Evolutionary conservation across 1,284 basidiomycete genomes (phyloP).

Genomic region (Meira miltonrushii): DNA sequence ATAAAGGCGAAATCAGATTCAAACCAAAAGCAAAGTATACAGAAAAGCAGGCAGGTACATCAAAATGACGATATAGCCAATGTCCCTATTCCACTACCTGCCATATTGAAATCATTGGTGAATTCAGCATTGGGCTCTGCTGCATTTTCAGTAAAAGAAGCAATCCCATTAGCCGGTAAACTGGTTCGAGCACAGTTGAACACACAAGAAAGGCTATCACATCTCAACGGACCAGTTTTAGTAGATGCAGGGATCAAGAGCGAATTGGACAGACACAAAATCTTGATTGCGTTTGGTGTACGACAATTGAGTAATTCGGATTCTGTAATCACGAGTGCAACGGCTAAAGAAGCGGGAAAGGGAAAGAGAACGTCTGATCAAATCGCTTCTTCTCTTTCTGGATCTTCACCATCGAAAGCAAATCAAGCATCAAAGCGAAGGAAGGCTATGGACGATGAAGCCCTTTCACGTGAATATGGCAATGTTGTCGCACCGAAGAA

Average conservation of each 20-base stretch:
- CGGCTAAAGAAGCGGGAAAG: neutral
- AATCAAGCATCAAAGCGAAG: constrained; percentile 1
- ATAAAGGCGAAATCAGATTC: neutral
- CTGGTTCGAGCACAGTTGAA: constrained; percentile 33
- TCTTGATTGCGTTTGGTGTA: constrained; percentile 32
- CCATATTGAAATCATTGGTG: constrained; percentile 10
- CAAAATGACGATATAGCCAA: too few species aligned
- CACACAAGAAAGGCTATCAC: constrained; percentile 21
- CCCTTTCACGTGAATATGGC: constrained; percentile 33
- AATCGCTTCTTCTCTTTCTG: constrained; percentile 15
- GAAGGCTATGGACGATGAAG: constrained; percentile 24
- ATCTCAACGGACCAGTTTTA: constrained; percentile 27
- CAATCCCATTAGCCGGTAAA: constrained; percentile 37
- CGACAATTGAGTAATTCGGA: constrained; percentile 20
- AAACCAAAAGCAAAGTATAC: neutral
- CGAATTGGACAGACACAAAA: constrained; percentile 28
- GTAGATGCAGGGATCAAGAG: constrained; percentile 32
- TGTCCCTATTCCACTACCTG: constrained; percentile 4
- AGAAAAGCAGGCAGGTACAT: too few species aligned
- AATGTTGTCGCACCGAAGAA: constrained; percentile 13
- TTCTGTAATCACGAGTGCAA: neutral
- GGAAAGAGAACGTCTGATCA: constrained; percentile 8
- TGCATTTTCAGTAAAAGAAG: constrained; percentile 27
- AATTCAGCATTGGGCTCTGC: constrained; percentile 1
- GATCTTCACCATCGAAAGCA: constrained; percentile 13